phyloP scores from a whole-genome alignment of 2,329 filamentous ascomycete species.

The Colletotrichum spinosum region DNA sequence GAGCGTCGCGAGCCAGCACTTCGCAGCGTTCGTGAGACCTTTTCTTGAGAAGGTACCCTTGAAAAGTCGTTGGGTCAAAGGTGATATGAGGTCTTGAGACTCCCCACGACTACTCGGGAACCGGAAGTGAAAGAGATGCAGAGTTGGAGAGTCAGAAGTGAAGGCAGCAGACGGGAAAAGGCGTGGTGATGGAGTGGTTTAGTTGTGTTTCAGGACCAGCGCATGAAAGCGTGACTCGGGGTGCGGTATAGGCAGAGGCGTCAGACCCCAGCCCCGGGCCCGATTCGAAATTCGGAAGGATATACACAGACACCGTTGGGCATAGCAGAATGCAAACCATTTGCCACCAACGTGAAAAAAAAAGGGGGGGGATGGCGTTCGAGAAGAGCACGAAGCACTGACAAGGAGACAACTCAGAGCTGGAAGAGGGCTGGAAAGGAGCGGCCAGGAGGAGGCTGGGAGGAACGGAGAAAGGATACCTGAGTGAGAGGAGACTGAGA shows the following conservation, averaged over 20 bases:
- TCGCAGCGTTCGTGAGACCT: neutral
- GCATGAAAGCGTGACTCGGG: slow-evolving; percentile 37
- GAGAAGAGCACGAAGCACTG: slow-evolving; percentile 12
- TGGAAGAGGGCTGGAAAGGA: neutral
- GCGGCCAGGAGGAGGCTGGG: slow-evolving; percentile 27
- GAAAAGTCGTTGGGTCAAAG: neutral
- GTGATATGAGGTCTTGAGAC: too few species aligned
- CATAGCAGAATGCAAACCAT: slow-evolving; percentile 6
- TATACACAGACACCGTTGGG: slow-evolving; percentile 14
- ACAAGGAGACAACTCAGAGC: neutral
- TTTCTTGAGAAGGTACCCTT: neutral
- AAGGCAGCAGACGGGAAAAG: slow-evolving; percentile 21
- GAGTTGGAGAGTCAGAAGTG: slow-evolving; percentile 13
- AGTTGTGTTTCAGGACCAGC: slow-evolving; percentile 37
- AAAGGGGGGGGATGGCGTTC: slow-evolving; percentile 13
- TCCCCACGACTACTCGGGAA: too few species aligned
- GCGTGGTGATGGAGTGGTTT: slow-evolving; percentile 30
- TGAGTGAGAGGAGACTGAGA: neutral
- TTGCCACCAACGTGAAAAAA: slow-evolving; percentile 26
- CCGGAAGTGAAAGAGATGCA: neutral
- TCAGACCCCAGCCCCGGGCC: slow-evolving; percentile 16
- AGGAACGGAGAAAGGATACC: slow-evolving; percentile 23
- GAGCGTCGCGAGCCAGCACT: neutral
- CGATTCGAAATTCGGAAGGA: slow-evolving; percentile 16
- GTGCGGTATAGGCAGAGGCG: slow-evolving; percentile 31